Base-by-base conservation (phyloP, 768 basidiomycete genomes). In the Gloeopeniophorella convolvens region DNA sequence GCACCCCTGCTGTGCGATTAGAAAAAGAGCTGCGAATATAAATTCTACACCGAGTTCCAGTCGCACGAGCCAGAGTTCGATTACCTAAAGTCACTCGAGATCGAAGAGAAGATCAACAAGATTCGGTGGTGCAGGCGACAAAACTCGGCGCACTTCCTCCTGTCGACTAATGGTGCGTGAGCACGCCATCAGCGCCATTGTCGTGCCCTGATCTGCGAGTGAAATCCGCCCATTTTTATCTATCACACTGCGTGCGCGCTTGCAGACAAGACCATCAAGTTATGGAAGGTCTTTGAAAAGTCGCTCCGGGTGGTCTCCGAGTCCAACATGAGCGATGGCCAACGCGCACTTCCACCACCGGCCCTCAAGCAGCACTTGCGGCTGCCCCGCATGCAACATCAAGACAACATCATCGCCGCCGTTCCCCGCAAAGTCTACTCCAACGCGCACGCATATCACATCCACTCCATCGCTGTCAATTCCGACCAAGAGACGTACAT, bases 51-150 rank as follows among this genome's bases (percentile, higher is more conserved):
- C 44, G 96, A 99, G 71, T 96, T 98, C 67, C 96, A 99, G 76
- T 94, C 91, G 39, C 96, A 99, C 68, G 96, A 99, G 68, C 96
- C 96, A 48, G 96, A 99, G 68, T 99, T 99, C 68, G 96, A 99
- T 74, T 99, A 99, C 69, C 83, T 99, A 65, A 99, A 99, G 77
- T 96, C 92, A 20, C 76, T 99, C 60, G 96, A 99, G 78, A 99
- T 99, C 70, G 96, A 99, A 72, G 96, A 99, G 79, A 99, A 99
- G 85, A 99, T 99, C 77, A 99, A 99, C 77, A 90, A 96, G 82
- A 99, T 99, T 80, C 91, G 93, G 68, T 99, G 96, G 96, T 97
- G 94, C 77, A 93, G 85, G 74, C 81, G 96, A 58, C 93, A 96
- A 72, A 98, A 98, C 67, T 78, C 89, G 39, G 94, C 96, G 37